These are phyloP conservation scores for Brassica nigra DNA, from an alignment of 345 rosid species.

Conservation along the genomic window DNA sequence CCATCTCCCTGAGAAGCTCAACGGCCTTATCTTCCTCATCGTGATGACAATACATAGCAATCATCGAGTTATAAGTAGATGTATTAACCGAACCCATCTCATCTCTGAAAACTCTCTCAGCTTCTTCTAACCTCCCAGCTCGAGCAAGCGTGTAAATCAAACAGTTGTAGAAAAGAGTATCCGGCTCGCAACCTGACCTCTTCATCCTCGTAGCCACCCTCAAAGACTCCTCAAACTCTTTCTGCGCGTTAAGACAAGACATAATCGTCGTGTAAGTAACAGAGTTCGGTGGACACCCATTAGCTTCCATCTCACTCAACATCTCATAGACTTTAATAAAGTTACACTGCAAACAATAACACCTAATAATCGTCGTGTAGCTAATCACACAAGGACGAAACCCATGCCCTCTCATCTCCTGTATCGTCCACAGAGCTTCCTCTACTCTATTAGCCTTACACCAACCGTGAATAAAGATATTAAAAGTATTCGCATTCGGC, in stretches of 20 bases:
- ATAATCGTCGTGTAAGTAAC: conserved; percentile 72
- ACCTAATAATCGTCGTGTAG: conserved; percentile 66
- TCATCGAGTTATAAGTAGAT: conserved; percentile 77
- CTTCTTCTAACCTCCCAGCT: conserved; percentile 61
- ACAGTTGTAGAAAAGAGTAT: conserved; percentile 65
- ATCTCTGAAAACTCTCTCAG: conserved; percentile 53
- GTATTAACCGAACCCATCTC: conserved; percentile 62
- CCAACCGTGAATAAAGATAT: conserved; percentile 89
- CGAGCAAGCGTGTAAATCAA: conserved; percentile 68
- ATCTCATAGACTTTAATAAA: conserved; percentile 60
- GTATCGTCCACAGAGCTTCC: conserved; percentile 86
- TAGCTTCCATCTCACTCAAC: conserved; percentile 66
- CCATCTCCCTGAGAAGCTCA: conserved; percentile 58
- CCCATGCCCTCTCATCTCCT: conserved; percentile 86
- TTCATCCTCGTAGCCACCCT: conserved; percentile 54
- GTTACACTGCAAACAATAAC: conserved; percentile 51
- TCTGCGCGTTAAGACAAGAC: conserved; percentile 58
- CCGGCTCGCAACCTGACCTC: conserved; percentile 53
- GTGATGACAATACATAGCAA: conserved; percentile 71
- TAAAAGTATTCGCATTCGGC: conserved; percentile 71
- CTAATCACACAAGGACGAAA: conserved; percentile 67
- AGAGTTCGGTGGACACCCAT: conserved; percentile 64
- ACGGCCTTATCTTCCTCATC: conserved; percentile 51
- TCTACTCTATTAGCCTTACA: conserved; percentile 71
- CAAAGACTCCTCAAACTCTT: conserved; percentile 60